These are phyloP conservation scores for Pyronema omphalodes DNA, from an alignment of 495 filamentous ascomycete genomes.

Conservation along the genomic window DNA sequence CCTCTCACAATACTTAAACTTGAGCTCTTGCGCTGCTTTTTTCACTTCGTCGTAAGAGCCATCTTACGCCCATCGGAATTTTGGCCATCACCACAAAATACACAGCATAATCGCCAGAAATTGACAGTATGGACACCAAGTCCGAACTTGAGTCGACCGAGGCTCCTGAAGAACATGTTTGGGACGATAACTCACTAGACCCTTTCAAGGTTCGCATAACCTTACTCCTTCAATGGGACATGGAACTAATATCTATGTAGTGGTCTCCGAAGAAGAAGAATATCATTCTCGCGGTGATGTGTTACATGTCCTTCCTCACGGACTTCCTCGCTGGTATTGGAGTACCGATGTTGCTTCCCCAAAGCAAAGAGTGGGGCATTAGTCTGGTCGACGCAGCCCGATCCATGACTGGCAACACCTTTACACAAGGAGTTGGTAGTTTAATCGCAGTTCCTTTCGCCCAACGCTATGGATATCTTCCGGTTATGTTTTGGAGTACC, in stretches of 20 bases:
- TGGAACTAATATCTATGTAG: neutral
- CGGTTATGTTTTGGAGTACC: slow-evolving; percentile 22
- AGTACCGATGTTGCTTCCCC: slow-evolving; percentile 18
- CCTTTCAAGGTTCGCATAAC: neutral
- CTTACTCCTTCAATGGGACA: neutral
- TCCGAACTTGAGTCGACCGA: neutral
- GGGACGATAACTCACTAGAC: neutral
- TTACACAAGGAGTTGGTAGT: slow-evolving; percentile 20
- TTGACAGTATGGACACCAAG: too few relatives aligned
- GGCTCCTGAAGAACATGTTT: neutral
- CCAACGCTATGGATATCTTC: slow-evolving; percentile 15
- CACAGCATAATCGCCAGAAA: too few relatives aligned
- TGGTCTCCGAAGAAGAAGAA: slow-evolving; percentile 17
- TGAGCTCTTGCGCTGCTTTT: neutral
- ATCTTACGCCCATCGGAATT: neutral
- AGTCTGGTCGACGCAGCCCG: slow-evolving; percentile 9
- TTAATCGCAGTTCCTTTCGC: slow-evolving; percentile 16
- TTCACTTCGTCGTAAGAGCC: neutral
- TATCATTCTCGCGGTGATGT: slow-evolving; percentile 10
- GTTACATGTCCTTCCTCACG: slow-evolving; percentile 20
- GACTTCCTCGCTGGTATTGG: slow-evolving; percentile 18
- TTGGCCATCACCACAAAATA: neutral
- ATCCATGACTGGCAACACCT: slow-evolving; percentile 16
- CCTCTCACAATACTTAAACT: neutral
- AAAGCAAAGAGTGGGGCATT: slow-evolving; percentile 13